Conservation (phyloP, 2,329 filamentous ascomycete genomes). For the Tolypocladium pustulatum region DNA sequence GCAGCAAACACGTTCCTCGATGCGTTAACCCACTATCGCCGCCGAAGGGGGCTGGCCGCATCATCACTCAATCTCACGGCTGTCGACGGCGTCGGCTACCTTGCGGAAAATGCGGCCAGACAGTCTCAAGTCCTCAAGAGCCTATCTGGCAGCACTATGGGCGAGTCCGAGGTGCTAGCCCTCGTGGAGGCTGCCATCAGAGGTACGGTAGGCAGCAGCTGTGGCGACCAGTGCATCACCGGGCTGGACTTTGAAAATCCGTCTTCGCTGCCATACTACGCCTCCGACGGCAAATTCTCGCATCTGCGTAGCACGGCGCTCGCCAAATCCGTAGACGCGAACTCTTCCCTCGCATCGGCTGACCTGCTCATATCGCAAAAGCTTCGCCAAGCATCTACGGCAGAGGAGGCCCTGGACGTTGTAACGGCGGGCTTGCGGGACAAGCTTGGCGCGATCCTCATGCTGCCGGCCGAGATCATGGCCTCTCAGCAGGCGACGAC, state of each 20-base stretch:
- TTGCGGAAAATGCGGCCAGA: conserved; percentile 34
- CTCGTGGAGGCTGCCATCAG: conserved; percentile 40
- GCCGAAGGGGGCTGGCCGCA: conserved; percentile 27
- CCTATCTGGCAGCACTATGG: conserved; percentile 35
- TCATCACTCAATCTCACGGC: conserved; percentile 42
- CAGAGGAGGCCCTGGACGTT: conserved; percentile 14
- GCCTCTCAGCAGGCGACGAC: conserved; percentile 8
- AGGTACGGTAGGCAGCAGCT: conserved; percentile 28
- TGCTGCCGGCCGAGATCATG: conserved; percentile 13
- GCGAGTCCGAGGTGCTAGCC: conserved; percentile 42
- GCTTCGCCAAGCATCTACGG: conserved; percentile 3
- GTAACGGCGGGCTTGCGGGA: conserved; percentile 11
- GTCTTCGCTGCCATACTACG: conserved; percentile 39
- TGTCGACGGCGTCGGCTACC: conserved; percentile 38
- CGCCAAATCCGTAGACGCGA: conserved; percentile 9
- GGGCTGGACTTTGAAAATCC: conserved; percentile 38
- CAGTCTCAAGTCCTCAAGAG: conserved; percentile 37
- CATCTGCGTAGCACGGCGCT: conserved; percentile 30
- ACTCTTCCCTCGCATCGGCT: neutral
- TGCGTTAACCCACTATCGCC: conserved; percentile 21
- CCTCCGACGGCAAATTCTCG: conserved; percentile 42
- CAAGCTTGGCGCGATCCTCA: conserved; percentile 24
- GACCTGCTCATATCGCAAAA: conserved; percentile 8
- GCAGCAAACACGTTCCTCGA: conserved; percentile 36
- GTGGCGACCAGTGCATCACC: conserved; percentile 41